Evolutionary conservation across 2,329 filamentous ascomycete genomes (phyloP), one percentile per base, ranked within the genome.

Genomic region (Aspergillus awamori): DNA sequence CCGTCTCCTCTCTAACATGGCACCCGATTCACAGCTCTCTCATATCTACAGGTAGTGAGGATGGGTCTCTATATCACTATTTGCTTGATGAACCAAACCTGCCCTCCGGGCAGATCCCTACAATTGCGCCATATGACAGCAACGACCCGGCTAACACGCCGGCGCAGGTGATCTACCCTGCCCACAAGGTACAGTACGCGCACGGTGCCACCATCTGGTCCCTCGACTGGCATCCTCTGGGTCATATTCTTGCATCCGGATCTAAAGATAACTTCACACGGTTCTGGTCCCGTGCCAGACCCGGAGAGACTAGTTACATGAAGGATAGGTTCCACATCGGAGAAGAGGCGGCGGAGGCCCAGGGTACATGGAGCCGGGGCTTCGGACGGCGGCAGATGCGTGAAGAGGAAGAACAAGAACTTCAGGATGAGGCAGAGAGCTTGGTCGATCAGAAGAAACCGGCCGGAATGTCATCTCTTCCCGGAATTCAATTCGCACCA

Each of bases 151-250:
- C 86, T 24, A 91, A 90, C 53, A 89, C 92, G 0, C 89, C 93
- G 0, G 88, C 92, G 0, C 94, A 97, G 76, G 90, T 92, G n/a
- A 91, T 99, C 63, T 92, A 92, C 74, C 95, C 95, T 1, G 92
- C 93, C 3, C 94, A 98, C 80, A 90, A 88, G 70, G 80, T 97
- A 33, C 87, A 90, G 7, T 94, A 89, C 72, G 95, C 95, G 0
- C 95, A 99, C 75, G 91, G 96, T 68, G 96, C 93, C 74, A 92
- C 93, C 17, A 95, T 99, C 66, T 99, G 95, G 95, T 96, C 93
- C 17, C 85, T 99, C 53, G 93, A 97, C 80, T 99, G 95, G 93
- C 95, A 99, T 74, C 95, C 95, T 0, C 84, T 98, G 0, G 95
- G 95, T 28, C 95, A 99, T 73, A 94, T 99, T 65, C 85, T 99